Conservation (phyloP, 1,139 yeast species). For the Meyerozyma sp. region DNA sequence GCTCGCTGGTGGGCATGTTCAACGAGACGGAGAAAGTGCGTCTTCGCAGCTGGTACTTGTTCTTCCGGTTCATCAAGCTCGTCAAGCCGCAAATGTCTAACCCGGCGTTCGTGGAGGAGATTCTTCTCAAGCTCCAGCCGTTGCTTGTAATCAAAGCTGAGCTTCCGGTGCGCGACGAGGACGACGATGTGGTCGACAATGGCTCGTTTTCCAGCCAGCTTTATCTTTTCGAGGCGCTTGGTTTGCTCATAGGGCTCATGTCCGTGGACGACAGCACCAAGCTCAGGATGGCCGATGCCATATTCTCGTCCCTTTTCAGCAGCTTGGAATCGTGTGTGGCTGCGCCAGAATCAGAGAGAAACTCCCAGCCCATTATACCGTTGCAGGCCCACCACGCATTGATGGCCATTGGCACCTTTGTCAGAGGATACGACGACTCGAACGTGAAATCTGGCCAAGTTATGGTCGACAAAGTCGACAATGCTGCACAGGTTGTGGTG, state of each 20-base stretch:
- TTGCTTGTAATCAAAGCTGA: slow-evolving; percentile 58
- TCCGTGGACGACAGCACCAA: slow-evolving; percentile 28
- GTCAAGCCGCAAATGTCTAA: slow-evolving; percentile 59
- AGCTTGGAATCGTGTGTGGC: slow-evolving; percentile 63
- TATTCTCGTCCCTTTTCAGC: slow-evolving; percentile 74
- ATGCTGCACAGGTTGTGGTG: slow-evolving; percentile 76
- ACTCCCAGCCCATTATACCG: slow-evolving; percentile 40
- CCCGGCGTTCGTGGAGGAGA: slow-evolving; percentile 25
- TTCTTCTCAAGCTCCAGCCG: slow-evolving; percentile 40
- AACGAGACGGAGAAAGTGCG: slow-evolving; percentile 69
- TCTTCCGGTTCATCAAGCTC: slow-evolving; percentile 73
- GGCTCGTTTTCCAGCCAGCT: slow-evolving; percentile 74
- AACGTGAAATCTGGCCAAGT: slow-evolving; percentile 22
- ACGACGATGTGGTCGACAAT: slow-evolving; percentile 50
- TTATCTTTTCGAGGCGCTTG: slow-evolving; percentile 77
- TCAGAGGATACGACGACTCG: slow-evolving; percentile 68
- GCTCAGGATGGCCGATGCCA: slow-evolving; percentile 49
- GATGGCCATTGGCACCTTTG: slow-evolving; percentile 85
- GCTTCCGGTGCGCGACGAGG: slow-evolving; percentile 46
- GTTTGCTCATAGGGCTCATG: slow-evolving; percentile 55
- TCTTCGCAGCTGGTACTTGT: slow-evolving; percentile 84
- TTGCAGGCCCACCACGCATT: slow-evolving; percentile 82
- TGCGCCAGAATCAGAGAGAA: slow-evolving; percentile 25
- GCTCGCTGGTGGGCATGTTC: slow-evolving; percentile 77
- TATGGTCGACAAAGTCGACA: slow-evolving; percentile 51